Evolutionary conservation across 2,329 filamentous ascomycete genomes (phyloP), one percentile per base, ranked within the genome.

Genomic region (Xylaria sp.): DNA sequence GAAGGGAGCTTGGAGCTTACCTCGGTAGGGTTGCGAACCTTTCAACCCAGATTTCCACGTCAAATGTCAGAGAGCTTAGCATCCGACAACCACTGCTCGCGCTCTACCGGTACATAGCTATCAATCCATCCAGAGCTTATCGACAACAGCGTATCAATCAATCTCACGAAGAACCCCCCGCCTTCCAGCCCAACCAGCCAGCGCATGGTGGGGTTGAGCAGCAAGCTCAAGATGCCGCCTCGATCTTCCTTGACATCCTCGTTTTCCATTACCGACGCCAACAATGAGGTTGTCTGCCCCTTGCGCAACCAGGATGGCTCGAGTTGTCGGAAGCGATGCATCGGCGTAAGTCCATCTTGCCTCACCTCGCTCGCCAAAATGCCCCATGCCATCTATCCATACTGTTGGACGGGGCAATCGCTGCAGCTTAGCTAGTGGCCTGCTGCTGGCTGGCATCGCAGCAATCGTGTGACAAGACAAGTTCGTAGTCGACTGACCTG

Each of bases 211-310:
- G 85, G 84, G 76, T 77, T 74, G 71, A 73, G 67, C 72, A 71
- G 61, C 58, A 65, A 65, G 70, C 82, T 85, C 85, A 87, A 86
- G 83, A 97, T 97, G 94, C 94, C 94, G 83, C 93, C 93, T 79
- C 90, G 93, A 87, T 89, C 92, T 77, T 91, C 93, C 74, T 87
- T 97, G 79, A 96, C 93, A 72, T 93, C 92, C 79, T 96, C 93
- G 73, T 97, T 97, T 82, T 94, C 93, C 74, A 92, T 97, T 77
- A 93, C 93, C 77, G 93, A 97, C 85, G 88, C 92, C 81, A 95
- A 93, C 82, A 97, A 97, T 81, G 95, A 98, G 83, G 96, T 99
- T 79, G 93, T 97, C 78, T 99, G 96, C 83, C 96, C 96, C 74
- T 86, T 99, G 81, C 90, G 90, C 79, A 97, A 97, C 80, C 94